Conservation (phyloP, 2,329 filamentous ascomycete species). For the Exutisphaerella laricina region DNA sequence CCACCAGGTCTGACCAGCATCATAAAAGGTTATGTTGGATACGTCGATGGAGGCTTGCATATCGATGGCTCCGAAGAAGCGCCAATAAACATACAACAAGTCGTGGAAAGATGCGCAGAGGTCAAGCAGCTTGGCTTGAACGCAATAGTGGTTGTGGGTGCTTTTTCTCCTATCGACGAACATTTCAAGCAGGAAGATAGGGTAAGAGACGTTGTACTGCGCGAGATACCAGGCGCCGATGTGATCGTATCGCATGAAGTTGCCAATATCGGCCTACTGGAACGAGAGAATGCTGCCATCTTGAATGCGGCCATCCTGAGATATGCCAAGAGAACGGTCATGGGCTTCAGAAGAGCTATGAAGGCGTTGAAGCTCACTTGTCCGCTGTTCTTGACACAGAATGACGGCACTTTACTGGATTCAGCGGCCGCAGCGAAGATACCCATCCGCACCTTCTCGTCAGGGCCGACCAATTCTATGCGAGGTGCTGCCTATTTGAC, state of each 20-base stretch:
- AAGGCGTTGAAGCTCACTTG: constrained; percentile 42
- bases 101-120: constrained; percentile 40
- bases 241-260: constrained; percentile 49
- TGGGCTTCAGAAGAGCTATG: constrained; percentile 44
- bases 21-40: constrained; percentile 33
- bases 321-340: constrained; percentile 44
- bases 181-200: constrained; percentile 48
- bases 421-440: constrained; percentile 43
- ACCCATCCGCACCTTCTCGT: constrained; percentile 49
- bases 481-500: constrained; percentile 54
- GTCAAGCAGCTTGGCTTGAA: constrained; percentile 42
- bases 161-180: constrained; percentile 55
- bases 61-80: constrained; percentile 41
- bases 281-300: constrained; percentile 48
- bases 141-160: constrained; percentile 51
- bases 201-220: constrained; percentile 45
- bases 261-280: constrained; percentile 47
- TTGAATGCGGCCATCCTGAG: constrained; percentile 46
- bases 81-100: constrained; percentile 41
- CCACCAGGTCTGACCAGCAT: constrained; percentile 29
- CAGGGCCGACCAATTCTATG: constrained; percentile 51
- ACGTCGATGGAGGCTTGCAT: constrained; percentile 47
- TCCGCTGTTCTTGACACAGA: constrained; percentile 49
- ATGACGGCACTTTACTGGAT: constrained; percentile 48
- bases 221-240: constrained; percentile 44